Evolutionary conservation across 2,329 filamentous ascomycete species (phyloP), one percentile per base, ranked within the genome.

Genomic region (Trichoderma gracile): DNA sequence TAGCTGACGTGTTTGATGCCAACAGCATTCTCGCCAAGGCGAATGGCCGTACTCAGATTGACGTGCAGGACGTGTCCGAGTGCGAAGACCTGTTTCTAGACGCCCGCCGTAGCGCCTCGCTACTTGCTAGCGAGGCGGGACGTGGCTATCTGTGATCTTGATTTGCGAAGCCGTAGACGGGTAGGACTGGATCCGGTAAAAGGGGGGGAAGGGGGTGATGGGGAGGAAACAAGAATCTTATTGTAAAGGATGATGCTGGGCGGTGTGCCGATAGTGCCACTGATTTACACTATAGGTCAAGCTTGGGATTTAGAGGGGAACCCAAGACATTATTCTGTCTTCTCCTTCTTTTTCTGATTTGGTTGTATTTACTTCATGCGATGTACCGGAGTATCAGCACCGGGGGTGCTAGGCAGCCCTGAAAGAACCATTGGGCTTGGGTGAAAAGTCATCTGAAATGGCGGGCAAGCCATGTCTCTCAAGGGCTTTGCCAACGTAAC

Each of bases 51-150:
- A 84, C 82, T 68, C 88, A 91, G 73, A 93, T 94, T 72, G 90
- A 93, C 72, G 80, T 91, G 64, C 84, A 87, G 72, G 91, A 94
- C 76, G 86, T 95, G 68, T 85, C 84, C 17, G 91, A 95, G 79
- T 93, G 90, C 75, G 89, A 93, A 76, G 90, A 92, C 73, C 80
- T 95, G 57, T 94, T 95, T 81, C 86, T 94, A 69, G 91, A 95
- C 77, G 90, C 91, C 56, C 87, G 88, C 73, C 86, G 91, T 70
- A 94, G 91, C 76, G 91, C 91, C 68, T 79, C 82, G 67, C 84
- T 93, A 70, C 84, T 93, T 71, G 80, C 77, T 68, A 78, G 84
- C 74, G 86, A 87, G 77, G 84, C 84, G 63, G 86, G 84, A 69
- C 82, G 81, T 70, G 85, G 82, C 66, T 93, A 88, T 78, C 82